These are phyloP conservation scores for Naganishia kalamii DNA, from an alignment of 768 basidiomycete species.

Conservation along the genomic window DNA sequence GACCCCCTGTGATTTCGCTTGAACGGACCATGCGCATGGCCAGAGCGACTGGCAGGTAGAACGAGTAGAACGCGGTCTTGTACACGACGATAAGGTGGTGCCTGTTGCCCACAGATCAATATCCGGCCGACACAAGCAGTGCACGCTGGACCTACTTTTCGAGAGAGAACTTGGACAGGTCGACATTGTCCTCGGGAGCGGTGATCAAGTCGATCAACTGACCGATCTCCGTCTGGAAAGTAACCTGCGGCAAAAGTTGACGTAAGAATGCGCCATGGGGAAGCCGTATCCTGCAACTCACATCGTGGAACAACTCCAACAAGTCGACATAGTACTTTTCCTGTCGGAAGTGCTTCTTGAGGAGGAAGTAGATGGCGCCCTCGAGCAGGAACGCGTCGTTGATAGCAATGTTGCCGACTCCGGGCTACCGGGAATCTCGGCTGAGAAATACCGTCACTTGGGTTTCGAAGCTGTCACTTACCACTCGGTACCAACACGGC, in stretches of 20 bases:
- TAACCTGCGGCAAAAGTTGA: slow-evolving; percentile 45
- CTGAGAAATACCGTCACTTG: background rate
- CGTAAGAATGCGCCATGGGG: background rate
- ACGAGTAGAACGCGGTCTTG: slow-evolving; percentile 97
- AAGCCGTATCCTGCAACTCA: slow-evolving; percentile 41
- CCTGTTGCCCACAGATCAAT: slow-evolving; percentile 48
- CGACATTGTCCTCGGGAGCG: slow-evolving; percentile 81
- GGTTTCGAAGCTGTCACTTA: slow-evolving; percentile 28
- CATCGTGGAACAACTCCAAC: slow-evolving; percentile 85
- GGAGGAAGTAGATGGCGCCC: slow-evolving; percentile 79
- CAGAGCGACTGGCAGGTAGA: slow-evolving; percentile 95
- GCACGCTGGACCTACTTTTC: slow-evolving; percentile 55
- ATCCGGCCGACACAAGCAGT: slow-evolving; percentile 8
- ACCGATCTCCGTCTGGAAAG: slow-evolving; percentile 91
- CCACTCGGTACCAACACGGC: slow-evolving; percentile 83
- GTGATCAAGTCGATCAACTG: slow-evolving; percentile 94
- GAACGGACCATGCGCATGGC: slow-evolving; percentile 64
- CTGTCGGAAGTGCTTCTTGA: slow-evolving; percentile 76
- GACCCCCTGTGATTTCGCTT: background rate
- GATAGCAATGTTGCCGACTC: slow-evolving; percentile 77
- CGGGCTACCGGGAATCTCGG: slow-evolving; percentile 36
- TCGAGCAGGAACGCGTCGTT: slow-evolving; percentile 97
- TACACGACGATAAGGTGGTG: slow-evolving; percentile 89
- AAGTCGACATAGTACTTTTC: slow-evolving; percentile 81
- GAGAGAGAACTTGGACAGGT: slow-evolving; percentile 79